Conservation (phyloP, 371 early-diverging fungal species). For the Mortierella sp. region DNA sequence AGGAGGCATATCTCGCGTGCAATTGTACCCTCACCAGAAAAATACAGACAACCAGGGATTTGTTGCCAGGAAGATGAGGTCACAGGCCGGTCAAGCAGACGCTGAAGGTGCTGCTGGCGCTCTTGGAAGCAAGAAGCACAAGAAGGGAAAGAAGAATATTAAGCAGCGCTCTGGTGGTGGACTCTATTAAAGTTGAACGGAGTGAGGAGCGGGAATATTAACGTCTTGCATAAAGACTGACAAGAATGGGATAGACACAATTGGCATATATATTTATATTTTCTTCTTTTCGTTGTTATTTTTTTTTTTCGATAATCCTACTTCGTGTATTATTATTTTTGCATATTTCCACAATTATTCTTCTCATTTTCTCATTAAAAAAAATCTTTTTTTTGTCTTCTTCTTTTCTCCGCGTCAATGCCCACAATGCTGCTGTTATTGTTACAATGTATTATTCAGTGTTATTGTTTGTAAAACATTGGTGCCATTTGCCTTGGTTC, state of each 20-base stretch:
- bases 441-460: background rate
- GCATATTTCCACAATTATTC: background rate
- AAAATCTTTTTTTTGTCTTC: background rate
- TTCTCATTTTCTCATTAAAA: constrained; percentile 7
- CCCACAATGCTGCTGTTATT: background rate
- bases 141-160: constrained; percentile 86
- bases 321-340: constrained; percentile 12
- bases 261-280: background rate
- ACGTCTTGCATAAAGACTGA: background rate
- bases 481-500: no score
- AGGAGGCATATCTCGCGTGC: constrained; percentile 67
- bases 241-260: background rate
- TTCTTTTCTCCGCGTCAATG: background rate
- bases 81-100: constrained; percentile 35
- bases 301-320: background rate
- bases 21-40: constrained; percentile 73
- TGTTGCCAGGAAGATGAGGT: constrained; percentile 37
- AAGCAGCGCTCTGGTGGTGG: constrained; percentile 79
- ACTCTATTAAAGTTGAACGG: constrained; percentile 18
- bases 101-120: constrained; percentile 57
- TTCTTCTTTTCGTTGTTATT: no score
- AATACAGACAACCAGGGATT: constrained; percentile 60
- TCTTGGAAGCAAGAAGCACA: constrained; percentile 75
- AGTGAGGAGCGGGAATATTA: background rate
- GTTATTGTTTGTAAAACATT: no score